These are phyloP conservation scores for Scortechinia acanthostroma DNA, from an alignment of 2,329 filamentous ascomycete species.

Conservation along the genomic window DNA sequence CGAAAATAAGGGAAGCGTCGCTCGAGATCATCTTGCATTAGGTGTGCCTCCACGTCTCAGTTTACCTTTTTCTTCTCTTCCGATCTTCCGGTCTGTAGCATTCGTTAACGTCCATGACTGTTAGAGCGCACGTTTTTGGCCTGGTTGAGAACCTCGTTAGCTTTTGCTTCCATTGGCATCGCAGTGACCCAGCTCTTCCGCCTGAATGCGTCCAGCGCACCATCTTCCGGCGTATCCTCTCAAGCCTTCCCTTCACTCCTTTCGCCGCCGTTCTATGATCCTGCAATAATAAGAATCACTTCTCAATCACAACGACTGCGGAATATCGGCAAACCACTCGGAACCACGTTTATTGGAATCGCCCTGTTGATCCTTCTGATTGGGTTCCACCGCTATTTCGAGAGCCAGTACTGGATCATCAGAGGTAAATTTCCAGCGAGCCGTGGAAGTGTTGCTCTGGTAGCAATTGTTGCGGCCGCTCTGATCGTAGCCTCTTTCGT, in stretches of 20 bases:
- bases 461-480: constrained; percentile 41
- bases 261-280: neutral
- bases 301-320: constrained; percentile 22
- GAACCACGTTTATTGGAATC: constrained; percentile 56
- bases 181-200: constrained; percentile 62
- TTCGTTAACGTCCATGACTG: neutral
- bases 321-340: constrained; percentile 50
- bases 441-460: constrained; percentile 51
- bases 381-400: constrained; percentile 61
- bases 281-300: neutral
- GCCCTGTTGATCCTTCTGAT: constrained; percentile 50
- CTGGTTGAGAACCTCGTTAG: constrained; percentile 59
- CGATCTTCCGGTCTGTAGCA: neutral
- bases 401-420: constrained; percentile 61
- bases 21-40: constrained; percentile 56
- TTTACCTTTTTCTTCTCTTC: neutral
- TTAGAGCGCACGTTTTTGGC: constrained; percentile 62
- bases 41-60: constrained; percentile 27
- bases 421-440: constrained; percentile 60
- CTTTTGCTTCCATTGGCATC: constrained; percentile 60
- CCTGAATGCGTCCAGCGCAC: constrained; percentile 19
- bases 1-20: constrained; percentile 61
- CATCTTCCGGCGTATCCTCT: neutral
- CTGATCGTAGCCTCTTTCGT: constrained; percentile 51
- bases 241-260: neutral